Conservation (phyloP, 768 basidiomycete species). For the Tricholoma terreum region DNA sequence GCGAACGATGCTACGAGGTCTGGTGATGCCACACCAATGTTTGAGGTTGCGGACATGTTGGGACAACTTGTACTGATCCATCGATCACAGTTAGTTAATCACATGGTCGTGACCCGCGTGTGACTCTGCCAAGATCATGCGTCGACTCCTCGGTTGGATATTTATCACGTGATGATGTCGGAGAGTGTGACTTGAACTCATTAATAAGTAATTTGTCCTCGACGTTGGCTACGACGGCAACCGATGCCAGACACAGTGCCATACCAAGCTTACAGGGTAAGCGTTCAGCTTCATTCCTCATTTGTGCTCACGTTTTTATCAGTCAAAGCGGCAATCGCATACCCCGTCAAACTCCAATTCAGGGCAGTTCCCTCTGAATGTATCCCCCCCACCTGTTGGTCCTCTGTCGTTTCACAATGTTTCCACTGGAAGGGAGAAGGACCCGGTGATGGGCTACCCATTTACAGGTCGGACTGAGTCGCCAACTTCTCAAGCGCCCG, state of each 20-base stretch:
- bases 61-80: not conserved
- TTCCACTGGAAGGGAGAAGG: not conserved
- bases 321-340: conserved; percentile 50
- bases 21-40: conserved; percentile 60
- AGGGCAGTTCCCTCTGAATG: not conserved
- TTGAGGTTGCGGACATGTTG: conserved; percentile 72
- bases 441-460: not conserved
- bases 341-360: conserved; percentile 28
- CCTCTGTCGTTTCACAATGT: conserved; percentile 18
- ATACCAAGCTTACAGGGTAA: conserved; percentile 52
- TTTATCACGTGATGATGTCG: no score
- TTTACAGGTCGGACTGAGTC: not conserved
- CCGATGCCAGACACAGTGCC: conserved; percentile 36
- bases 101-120: no score
- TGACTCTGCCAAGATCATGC: no score
- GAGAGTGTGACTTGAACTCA: no score
- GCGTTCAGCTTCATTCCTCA: conserved; percentile 11
- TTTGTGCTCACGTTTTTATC: conserved; percentile 8
- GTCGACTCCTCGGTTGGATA: no score
- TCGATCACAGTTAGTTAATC: no score
- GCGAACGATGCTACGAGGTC: conserved; percentile 59
- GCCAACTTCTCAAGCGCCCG: not conserved
- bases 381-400: conserved; percentile 28
- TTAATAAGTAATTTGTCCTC: no score
- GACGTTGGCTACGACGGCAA: conserved; percentile 12